These are phyloP conservation scores for Saccharomycopsis sp. DNA, from an alignment of 805 yeast species.

Conservation along the genomic window DNA sequence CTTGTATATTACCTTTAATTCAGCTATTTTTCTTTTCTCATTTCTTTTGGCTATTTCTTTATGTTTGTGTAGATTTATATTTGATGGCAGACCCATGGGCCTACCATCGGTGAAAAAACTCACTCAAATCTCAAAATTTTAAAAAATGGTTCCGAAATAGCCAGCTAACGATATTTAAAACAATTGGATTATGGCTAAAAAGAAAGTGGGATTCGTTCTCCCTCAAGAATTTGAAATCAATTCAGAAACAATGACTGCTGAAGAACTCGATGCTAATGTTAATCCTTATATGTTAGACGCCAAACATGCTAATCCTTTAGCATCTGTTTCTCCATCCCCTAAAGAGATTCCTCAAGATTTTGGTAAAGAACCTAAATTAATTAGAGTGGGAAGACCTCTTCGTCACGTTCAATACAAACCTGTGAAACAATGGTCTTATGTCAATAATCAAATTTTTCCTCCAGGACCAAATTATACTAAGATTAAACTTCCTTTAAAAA, in stretches of 20 bases:
- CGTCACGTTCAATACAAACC: slow-evolving; percentile 44
- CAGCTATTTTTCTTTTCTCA: too few species aligned
- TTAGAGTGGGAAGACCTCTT: slow-evolving; percentile 34
- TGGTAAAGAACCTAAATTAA: slow-evolving; percentile 2
- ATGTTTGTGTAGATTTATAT: too few species aligned
- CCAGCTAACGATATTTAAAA: too few species aligned
- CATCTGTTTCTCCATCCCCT: slow-evolving; percentile 8
- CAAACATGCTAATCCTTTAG: slow-evolving; percentile 4
- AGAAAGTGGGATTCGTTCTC: slow-evolving; percentile 2
- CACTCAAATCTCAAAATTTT: too few species aligned
- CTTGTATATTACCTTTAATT: too few species aligned
- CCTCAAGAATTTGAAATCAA: slow-evolving; percentile 11
- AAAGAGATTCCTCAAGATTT: slow-evolving; percentile 13
- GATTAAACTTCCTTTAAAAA: slow-evolving; percentile 37
- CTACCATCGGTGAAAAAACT: not conserved
- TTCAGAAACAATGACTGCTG: slow-evolving; percentile 10
- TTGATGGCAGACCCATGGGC: too few species aligned
- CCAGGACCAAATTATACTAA: slow-evolving; percentile 41
- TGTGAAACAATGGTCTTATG: slow-evolving; percentile 36
- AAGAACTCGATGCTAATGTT: slow-evolving; percentile 14
- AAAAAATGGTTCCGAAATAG: too few species aligned
- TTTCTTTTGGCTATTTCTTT: not conserved
- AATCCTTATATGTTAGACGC: slow-evolving; percentile 13
- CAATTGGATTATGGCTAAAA: too few species aligned
- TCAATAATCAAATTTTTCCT: slow-evolving; percentile 26